phyloP scores from a whole-genome alignment of 257 asterid genomes.

The Solanum habrochaites region DNA sequence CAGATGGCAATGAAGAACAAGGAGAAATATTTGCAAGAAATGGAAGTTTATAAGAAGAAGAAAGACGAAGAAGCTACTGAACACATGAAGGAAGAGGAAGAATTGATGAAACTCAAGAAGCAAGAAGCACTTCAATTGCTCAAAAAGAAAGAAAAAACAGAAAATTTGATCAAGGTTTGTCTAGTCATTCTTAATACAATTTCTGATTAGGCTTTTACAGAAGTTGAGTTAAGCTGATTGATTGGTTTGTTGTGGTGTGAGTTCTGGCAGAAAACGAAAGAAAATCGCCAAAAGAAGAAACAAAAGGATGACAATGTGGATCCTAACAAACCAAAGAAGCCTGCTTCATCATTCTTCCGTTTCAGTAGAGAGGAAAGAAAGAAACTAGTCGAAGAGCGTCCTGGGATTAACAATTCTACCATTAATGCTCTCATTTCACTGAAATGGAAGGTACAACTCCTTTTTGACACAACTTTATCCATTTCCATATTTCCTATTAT shows the following conservation, averaged over 20 bases:
- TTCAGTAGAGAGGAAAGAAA: constrained; percentile 76
- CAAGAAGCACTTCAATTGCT: constrained; percentile 91
- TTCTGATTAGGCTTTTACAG: neutral
- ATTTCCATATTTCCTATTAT: neutral
- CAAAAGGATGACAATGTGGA: constrained; percentile 47
- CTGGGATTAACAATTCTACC: constrained; percentile 44
- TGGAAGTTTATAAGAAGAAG: constrained; percentile 64
- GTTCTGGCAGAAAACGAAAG: constrained; percentile 56
- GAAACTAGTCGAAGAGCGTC: constrained; percentile 43
- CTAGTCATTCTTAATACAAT: neutral
- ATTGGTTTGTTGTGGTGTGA: neutral
- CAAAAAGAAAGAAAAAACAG: constrained; percentile 76
- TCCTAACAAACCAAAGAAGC: constrained; percentile 85
- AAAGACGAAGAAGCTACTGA: constrained; percentile 60
- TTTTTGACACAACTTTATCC: neutral
- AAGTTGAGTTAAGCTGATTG: neutral
- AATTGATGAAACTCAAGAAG: constrained; percentile 61
- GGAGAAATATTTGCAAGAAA: constrained; percentile 57
- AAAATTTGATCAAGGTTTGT: constrained; percentile 61
- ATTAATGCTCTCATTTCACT: constrained; percentile 62
- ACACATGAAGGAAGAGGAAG: constrained; percentile 55
- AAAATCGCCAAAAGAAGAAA: constrained; percentile 40
- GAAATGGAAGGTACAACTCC: constrained; percentile 60
- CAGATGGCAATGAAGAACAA: constrained; percentile 56
- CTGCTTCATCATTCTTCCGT: constrained; percentile 71